Evolutionary conservation across 805 yeast genomes (phyloP), one percentile per base, ranked within the genome.

Genomic region (Schizosaccharomyces octosporus): DNA sequence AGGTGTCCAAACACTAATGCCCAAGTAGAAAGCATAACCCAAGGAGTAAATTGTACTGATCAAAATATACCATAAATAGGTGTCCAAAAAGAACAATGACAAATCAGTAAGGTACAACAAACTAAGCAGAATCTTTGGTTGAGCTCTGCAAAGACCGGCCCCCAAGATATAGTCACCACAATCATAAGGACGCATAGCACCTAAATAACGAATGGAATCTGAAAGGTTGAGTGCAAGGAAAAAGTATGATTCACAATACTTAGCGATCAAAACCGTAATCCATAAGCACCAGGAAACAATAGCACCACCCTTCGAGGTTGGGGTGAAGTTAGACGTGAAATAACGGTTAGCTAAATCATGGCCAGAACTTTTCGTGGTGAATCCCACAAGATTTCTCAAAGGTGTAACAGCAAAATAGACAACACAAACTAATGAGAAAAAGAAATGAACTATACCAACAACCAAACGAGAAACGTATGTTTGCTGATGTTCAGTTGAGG

Each of bases 11-110:
- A 93, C 90, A 59, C 98, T 94, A 68, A 93, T 89, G 84, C 99
- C 99, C 74, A 94, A 80, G 79, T 90, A 94, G 80, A 93, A 93
- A n/a, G 98, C 93, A 72, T 95, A 87, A 68, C 95, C 97, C 69
- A 93, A 87, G 64, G 97, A 90, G 81, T 87, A 89, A 67, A 87
- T 81, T 74, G 95, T 85, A 81, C 89, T 93, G 72, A 85, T 83
- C 68, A 93, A 78, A 77, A 93, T 90, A 79, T 93, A 93, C 99
- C 99, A 93, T 84, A 93, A 80, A 74, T 87, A 93, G 64, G 98
- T 87, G 85, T 93, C 99, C 79, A 93, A 80, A 83, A 93, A 93
- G 85, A 93, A 93, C 75, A 93, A 79, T 67, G 93, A 77, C 79
- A 94, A 77, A 75, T 93, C 98, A 61, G 95, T 90, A 63, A 85